Conservation (phyloP, 2,329 filamentous ascomycete species). For the Xylaria hypoxylon region DNA sequence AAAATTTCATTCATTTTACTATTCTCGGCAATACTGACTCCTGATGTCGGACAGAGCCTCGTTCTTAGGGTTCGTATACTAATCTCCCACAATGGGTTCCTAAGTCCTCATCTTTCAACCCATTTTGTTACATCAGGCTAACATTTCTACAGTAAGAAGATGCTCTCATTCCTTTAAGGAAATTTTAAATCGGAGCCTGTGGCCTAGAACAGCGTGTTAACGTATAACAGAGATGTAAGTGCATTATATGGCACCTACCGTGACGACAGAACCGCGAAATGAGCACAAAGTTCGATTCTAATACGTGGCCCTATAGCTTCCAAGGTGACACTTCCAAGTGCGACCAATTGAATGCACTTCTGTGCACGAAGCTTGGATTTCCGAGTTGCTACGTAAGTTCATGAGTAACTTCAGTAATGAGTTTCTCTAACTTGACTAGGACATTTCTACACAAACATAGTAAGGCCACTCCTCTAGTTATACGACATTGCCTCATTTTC, state of each 20-base stretch:
- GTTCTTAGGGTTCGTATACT: slow-evolving; percentile 30
- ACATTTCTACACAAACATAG: slow-evolving; percentile 71
- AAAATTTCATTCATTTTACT: neutral
- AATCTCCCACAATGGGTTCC: neutral
- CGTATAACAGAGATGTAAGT: slow-evolving; percentile 34
- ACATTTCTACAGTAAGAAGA: slow-evolving; percentile 19
- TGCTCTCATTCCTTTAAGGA: neutral
- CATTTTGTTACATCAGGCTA: neutral
- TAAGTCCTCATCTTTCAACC: neutral
- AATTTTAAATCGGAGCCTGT: neutral
- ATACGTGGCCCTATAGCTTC: slow-evolving; percentile 52
- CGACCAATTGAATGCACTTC: slow-evolving; percentile 65
- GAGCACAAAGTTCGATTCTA: slow-evolving; percentile 30
- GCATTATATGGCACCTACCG: neutral
- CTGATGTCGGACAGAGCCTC: slow-evolving; percentile 26
- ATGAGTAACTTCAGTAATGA: slow-evolving; percentile 35
- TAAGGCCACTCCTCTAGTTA: slow-evolving; percentile 8
- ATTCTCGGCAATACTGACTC: slow-evolving; percentile 5
- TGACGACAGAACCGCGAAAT: neutral
- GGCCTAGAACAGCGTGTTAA: neutral
- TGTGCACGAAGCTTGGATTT: slow-evolving; percentile 69
- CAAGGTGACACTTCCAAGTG: slow-evolving; percentile 61
- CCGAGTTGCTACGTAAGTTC: slow-evolving; percentile 57
- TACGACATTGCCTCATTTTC: neutral
- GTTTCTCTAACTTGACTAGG: slow-evolving; percentile 23